A percentile compares a stretch with the other conserved stretches of the same genome.
phyloP scores from a whole-genome alignment of 129 eudicot species.

The Silybum marianum region DNA sequence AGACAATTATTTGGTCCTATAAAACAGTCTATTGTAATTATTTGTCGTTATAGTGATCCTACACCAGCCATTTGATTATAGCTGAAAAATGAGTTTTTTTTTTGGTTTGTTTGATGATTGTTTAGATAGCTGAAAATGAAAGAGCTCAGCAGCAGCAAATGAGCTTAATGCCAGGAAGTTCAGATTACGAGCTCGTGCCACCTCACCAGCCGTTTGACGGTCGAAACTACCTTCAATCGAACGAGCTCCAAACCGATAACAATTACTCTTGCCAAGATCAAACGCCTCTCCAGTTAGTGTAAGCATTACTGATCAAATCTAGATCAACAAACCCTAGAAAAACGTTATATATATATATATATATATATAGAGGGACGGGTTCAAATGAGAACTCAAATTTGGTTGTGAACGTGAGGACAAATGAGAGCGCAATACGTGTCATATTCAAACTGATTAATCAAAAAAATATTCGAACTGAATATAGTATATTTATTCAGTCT shows the following conservation, averaged over 20 bases:
- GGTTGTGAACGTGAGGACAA: too few species aligned
- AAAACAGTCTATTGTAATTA: background rate
- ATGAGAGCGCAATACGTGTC: too few species aligned
- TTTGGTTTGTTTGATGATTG: background rate
- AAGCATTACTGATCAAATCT: constrained; percentile 32
- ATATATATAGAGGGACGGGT: too few species aligned
- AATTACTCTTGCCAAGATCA: constrained; percentile 75
- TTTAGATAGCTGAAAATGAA: constrained; percentile 79
- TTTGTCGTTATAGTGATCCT: background rate
- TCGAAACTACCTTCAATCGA: constrained; percentile 70
- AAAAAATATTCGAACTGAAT: too few species aligned
- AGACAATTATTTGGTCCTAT: background rate
- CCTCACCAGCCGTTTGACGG: constrained; percentile 56
- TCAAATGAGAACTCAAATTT: too few species aligned
- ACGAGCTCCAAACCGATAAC: constrained; percentile 50
- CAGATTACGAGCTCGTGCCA: constrained; percentile 57
- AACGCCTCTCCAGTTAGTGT: constrained; percentile 82
- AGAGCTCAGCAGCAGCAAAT: constrained; percentile 85
- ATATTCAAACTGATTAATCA: too few species aligned
- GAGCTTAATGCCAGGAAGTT: constrained; percentile 88
- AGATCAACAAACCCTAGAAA: background rate
- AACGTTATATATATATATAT: too few species aligned
- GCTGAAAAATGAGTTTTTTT: too few species aligned
- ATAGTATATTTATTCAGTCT: too few species aligned
- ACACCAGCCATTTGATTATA: too few species aligned